A percentile compares a stretch with the other conserved stretches of the same genome.
phyloP scores from a whole-genome alignment of 495 filamentous ascomycete genomes.

The Trypethelium eluteriae region DNA sequence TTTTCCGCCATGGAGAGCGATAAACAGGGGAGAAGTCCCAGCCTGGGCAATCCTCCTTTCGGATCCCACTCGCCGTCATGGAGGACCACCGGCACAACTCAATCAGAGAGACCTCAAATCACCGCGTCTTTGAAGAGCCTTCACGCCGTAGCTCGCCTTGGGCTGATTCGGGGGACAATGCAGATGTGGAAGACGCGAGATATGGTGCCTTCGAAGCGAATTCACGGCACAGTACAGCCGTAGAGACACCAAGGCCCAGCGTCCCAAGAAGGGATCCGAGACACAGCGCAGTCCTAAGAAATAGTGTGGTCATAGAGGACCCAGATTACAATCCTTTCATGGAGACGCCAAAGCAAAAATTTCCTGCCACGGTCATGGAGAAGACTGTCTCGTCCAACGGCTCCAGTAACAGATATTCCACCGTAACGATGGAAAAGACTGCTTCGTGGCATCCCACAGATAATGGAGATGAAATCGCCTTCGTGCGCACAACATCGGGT shows the following conservation, averaged over 20 bases:
- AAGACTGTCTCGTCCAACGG: constrained; percentile 2
- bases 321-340: not conserved
- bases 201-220: not conserved
- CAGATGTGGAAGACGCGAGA: not conserved
- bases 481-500: constrained; percentile 5
- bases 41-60: not conserved
- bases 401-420: constrained; percentile 2
- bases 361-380: not conserved
- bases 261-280: constrained; percentile 2
- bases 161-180: not conserved
- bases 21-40: not conserved
- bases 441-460: constrained; percentile 1
- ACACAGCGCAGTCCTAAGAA: constrained; percentile 4
- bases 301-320: not conserved
- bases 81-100: not conserved
- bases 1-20: not conserved
- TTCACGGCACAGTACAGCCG: constrained; percentile 1
- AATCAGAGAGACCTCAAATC: constrained; percentile 1
- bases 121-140: not conserved
- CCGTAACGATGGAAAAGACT: not conserved
- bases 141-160: not conserved
- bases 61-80: not conserved
- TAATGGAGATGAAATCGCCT: not conserved
- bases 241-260: not conserved
- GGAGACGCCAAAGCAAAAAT: not conserved